Base-by-base conservation (phyloP, 768 basidiomycete species). In the Crassisporium funariophilum region DNA sequence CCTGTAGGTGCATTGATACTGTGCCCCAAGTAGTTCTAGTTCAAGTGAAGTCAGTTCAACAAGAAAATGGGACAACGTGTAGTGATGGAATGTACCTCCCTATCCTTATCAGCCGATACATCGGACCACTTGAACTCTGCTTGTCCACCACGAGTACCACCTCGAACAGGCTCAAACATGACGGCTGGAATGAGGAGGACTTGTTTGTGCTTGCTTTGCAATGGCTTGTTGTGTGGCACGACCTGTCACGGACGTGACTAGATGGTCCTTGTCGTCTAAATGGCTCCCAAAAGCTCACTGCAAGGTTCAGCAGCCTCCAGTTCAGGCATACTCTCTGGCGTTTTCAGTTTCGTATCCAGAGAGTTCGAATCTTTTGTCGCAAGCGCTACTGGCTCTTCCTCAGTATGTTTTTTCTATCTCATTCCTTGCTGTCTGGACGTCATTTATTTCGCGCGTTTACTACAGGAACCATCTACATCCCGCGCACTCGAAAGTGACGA, bases 1-100 rank as follows among this genome's bases (percentile, higher is more conserved):
- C 95, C 95, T 1, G 91, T 91, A 0, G 95, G 95, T 2, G 95
- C 95, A 60, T 95, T 95, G 70, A 97, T 82, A 43, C 90, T 90
- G 63, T 95, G 91, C 4, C 95, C 95, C 2, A 98, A 82, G 66
- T 98, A 98, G 69, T 97, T 86, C 87, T 98, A 60, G 22, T 52
- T 36, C 43, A 35, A 35, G 38, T 43, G n/a, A 38, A 47, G 23
- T 21, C 17, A 40, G 44, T 9, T 31, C 10, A 17, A 12, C n/a
- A 16, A 15, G 9, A 35, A 24, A 21, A 25, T 24, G 24, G 33
- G 35, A 55, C n/a, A n/a, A n/a, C n/a, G n/a, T n/a, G 70, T 41
- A 34, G 17, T 22, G 21, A 36, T 16, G 34, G 5, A 3, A 43
- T 56, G 34, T 42, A 92, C 93, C 74, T 95, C 93, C 68, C 88